Evolutionary conservation across 257 asterid genomes (phyloP), one percentile per base, ranked within the genome.

Genomic region (Nicotiana noctiflora): DNA sequence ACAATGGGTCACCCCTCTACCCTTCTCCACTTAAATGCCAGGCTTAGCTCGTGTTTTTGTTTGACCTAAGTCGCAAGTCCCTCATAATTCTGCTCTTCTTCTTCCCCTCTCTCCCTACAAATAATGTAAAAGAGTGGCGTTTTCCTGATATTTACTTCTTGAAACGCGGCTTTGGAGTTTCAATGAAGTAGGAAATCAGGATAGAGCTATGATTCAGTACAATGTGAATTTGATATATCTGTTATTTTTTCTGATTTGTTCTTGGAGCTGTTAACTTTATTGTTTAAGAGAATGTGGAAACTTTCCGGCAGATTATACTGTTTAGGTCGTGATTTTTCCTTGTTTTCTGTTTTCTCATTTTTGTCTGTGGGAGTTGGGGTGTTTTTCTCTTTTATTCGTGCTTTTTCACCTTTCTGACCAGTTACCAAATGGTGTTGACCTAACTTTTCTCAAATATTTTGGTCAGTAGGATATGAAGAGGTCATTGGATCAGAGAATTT

Each of bases 401-500:
- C 66, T 60, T 60, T 60, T 60, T 60, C 66, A 27, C 40, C 17
- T 61, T 27, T 62, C 68, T 13, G 10, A 25, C 32, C 29, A 6
- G 6, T 62, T 62, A 62, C 27, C 3, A 17, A 62, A 11, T 62
- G 68, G 10, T 27, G 40, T 62, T 25, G 68, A 62, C 68, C n/a
- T 61, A 61, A 29, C 32, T 59, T 68, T 19, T 19, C 77, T 23
- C 77, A 70, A 49, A 72, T 13, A 14, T 49, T 49, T 25, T 37
- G 78, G 60, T 46, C 60, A 49, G 56, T 72, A 6, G 61, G 6
- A 14, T 72, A 49, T 72, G 40, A 72, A 21, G 21, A 46, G 61
- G 61, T 72, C 61, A 72, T 31, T 72, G 37, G 78, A 72, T 72
- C 15, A 49, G 78, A 72, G 61, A 72, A 2, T 23, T 72, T 72